These are phyloP conservation scores for Aspergillus fijiensis DNA, from an alignment of 2,329 filamentous ascomycete genomes.

Conservation along the genomic window DNA sequence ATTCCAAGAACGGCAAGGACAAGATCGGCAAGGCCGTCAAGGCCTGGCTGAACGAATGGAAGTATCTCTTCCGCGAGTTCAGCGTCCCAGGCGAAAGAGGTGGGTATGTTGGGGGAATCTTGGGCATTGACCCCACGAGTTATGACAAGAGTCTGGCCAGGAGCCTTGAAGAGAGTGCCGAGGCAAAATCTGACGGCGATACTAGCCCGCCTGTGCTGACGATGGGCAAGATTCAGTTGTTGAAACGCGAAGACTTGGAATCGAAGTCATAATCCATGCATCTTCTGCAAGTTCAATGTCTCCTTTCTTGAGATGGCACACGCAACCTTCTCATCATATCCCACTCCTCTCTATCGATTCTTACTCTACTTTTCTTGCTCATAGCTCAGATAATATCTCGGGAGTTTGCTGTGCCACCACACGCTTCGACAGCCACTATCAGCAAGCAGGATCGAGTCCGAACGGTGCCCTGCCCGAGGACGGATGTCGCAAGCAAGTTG, in stretches of 20 bases:
- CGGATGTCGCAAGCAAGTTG: not conserved
- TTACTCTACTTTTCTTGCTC: not conserved
- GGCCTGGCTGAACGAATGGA: slow-evolving; percentile 89
- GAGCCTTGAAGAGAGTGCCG: slow-evolving; percentile 24
- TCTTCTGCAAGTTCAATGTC: not conserved
- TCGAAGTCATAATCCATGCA: slow-evolving; percentile 22
- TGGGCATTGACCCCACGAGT: slow-evolving; percentile 63
- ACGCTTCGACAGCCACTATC: not conserved
- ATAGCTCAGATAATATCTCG: not conserved
- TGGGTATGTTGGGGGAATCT: slow-evolving; percentile 65
- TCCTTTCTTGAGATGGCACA: not conserved
- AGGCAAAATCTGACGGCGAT: slow-evolving; percentile 26
- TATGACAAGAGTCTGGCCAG: slow-evolving; percentile 49
- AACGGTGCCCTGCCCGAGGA: not conserved
- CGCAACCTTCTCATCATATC: not conserved
- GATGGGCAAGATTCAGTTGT: slow-evolving; percentile 47
- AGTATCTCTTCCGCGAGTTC: slow-evolving; percentile 94
- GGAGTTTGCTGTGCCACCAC: not conserved
- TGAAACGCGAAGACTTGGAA: slow-evolving; percentile 46
- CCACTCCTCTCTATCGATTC: not conserved
- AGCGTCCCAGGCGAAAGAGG: slow-evolving; percentile 93
- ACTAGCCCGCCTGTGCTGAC: slow-evolving; percentile 30
- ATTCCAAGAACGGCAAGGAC: slow-evolving; percentile 98
- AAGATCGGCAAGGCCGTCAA: slow-evolving; percentile 95
- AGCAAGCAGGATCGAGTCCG: not conserved